Conservation (phyloP, 371 early-diverging fungal genomes). For the Entomophthora muscae region DNA sequence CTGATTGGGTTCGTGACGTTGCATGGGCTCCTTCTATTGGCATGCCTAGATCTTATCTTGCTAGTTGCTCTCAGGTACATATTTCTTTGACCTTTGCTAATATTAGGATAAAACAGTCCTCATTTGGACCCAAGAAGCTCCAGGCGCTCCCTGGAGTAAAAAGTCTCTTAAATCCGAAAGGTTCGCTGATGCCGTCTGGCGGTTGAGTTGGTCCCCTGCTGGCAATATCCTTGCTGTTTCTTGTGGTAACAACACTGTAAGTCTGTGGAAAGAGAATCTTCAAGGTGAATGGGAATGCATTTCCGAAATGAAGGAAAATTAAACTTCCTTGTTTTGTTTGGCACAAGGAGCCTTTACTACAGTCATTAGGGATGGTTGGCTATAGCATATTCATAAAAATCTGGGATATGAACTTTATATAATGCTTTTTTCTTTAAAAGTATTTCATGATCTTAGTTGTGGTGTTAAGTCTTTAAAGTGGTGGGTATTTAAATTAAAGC, state of each 20-base stretch:
- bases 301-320: slow-evolving; percentile 46
- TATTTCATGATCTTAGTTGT: too few species aligned
- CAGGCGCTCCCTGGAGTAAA: slow-evolving; percentile 48
- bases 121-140: slow-evolving; percentile 82
- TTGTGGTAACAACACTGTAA: slow-evolving; percentile 89
- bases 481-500: too few species aligned
- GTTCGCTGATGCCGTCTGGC: slow-evolving; percentile 96
- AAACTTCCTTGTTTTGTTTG: too few species aligned
- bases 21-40: slow-evolving; percentile 94
- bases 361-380: too few species aligned
- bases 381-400: too few species aligned
- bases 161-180: slow-evolving; percentile 48
- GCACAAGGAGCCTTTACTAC: too few species aligned
- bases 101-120: slow-evolving; percentile 75
- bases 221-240: slow-evolving; percentile 93
- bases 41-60: slow-evolving; percentile 69
- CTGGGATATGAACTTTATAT: too few species aligned
- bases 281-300: slow-evolving; percentile 82
- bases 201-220: slow-evolving; percentile 86
- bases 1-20: slow-evolving; percentile 97
- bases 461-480: too few species aligned
- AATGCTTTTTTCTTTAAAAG: too few species aligned
- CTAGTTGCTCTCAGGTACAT: slow-evolving; percentile 73
- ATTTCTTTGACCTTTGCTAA: neutral
- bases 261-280: slow-evolving; percentile 85